Evolutionary conservation across 1,284 basidiomycete species (phyloP).

Genomic region (Taiwanofungus camphoratus): DNA sequence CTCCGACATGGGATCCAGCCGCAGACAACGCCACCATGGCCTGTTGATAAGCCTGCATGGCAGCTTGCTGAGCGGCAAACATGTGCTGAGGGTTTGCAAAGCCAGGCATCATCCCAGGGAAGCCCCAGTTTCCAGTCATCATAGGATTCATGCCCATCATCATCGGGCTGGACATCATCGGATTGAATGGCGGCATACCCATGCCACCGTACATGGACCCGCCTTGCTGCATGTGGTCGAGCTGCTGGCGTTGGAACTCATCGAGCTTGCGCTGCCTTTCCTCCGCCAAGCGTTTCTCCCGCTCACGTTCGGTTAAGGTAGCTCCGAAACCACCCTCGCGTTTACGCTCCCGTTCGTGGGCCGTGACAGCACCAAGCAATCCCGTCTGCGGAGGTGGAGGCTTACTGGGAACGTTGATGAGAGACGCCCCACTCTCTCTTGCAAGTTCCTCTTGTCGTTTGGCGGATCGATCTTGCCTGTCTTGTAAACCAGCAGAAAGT

Average conservation of each 20-base stretch:
- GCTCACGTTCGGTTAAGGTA: slow-evolving; percentile 89
- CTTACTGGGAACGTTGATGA: slow-evolving; percentile 92
- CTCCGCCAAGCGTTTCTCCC: slow-evolving; percentile 85
- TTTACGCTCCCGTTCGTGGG: slow-evolving; percentile 91
- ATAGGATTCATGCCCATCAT: slow-evolving; percentile 51
- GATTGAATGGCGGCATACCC: slow-evolving; percentile 41
- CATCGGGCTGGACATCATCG: slow-evolving; percentile 43
- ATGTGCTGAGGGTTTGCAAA: slow-evolving; percentile 75
- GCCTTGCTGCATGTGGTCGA: slow-evolving; percentile 79
- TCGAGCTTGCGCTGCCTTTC: slow-evolving; percentile 90
- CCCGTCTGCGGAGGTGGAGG: slow-evolving; percentile 95
- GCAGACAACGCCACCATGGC: slow-evolving; percentile 86
- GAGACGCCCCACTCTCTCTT: slow-evolving; percentile 80
- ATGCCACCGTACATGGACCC: slow-evolving; percentile 60
- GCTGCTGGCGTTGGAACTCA: slow-evolving; percentile 82
- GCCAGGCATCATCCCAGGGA: slow-evolving; percentile 59
- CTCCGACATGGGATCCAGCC: slow-evolving; percentile 70
- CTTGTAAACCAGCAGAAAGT: slow-evolving; percentile 90
- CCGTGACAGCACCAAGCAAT: slow-evolving; percentile 91
- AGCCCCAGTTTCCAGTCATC: slow-evolving; percentile 40
- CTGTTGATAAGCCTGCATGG: slow-evolving; percentile 84
- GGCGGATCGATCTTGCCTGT: slow-evolving; percentile 92
- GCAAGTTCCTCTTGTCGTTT: slow-evolving; percentile 93
- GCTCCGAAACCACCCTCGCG: slow-evolving; percentile 94
- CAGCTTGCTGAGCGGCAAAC: slow-evolving; percentile 87